These are phyloP conservation scores for Fusarium aywerte DNA, from an alignment of 2,329 filamentous ascomycete species.

Conservation along the genomic window DNA sequence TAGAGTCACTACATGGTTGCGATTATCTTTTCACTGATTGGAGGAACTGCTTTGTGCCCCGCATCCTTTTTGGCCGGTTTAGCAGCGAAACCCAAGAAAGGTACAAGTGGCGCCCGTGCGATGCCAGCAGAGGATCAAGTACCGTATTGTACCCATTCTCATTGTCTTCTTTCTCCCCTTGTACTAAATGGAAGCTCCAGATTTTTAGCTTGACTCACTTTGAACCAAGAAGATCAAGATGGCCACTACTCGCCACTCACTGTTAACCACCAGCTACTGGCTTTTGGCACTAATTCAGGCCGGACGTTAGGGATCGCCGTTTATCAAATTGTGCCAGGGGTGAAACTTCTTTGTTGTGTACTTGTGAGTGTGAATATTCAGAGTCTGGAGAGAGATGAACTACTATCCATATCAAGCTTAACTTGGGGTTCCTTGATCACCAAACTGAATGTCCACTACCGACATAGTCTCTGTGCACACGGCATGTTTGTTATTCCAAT, in stretches of 20 bases:
- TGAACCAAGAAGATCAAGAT: background rate
- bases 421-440: constrained; percentile 4
- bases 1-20: constrained; percentile 39
- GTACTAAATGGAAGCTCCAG: constrained; percentile 3
- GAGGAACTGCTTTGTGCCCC: constrained; percentile 17
- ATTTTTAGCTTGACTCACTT: constrained; percentile 30
- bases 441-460: constrained; percentile 6
- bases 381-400: background rate
- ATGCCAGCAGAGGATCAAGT: constrained; percentile 21
- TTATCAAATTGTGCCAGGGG: background rate
- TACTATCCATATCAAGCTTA: background rate
- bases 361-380: background rate
- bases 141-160: constrained; percentile 4
- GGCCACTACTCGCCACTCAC: constrained; percentile 6
- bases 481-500: constrained; percentile 10
- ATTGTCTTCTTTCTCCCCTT: constrained; percentile 10
- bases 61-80: constrained; percentile 28
- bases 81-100: constrained; percentile 12
- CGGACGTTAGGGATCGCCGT: background rate
- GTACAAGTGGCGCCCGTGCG: constrained; percentile 11
- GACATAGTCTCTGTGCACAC: constrained; percentile 16
- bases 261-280: constrained; percentile 1
- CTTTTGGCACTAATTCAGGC: constrained; percentile 6
- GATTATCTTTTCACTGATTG: constrained; percentile 42
- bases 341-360: constrained; percentile 13